phyloP scores from a whole-genome alignment of 805 yeast genomes.

The Zygoascus bituminiphila region DNA sequence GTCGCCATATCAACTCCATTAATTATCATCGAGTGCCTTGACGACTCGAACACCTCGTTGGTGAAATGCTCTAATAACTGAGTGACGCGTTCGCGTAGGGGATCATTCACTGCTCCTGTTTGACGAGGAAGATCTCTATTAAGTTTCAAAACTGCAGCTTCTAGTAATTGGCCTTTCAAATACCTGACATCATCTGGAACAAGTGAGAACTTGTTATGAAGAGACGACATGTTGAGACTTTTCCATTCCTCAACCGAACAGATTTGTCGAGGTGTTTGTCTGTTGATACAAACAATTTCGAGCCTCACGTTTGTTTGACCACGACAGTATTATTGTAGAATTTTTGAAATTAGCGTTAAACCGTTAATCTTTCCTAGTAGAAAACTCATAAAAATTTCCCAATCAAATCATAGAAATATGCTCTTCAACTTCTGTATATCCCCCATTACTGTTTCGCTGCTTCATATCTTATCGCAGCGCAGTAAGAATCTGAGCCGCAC shows the following conservation, averaged over 20 bases:
- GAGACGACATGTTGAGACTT: slow-evolving; percentile 2
- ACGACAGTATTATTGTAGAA: no score
- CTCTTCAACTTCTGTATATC: no score
- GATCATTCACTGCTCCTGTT: slow-evolving; percentile 30
- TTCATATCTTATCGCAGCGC: neutral
- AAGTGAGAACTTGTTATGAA: slow-evolving; percentile 32
- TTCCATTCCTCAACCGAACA: no score
- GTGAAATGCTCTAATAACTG: slow-evolving; percentile 31
- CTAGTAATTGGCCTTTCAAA: slow-evolving; percentile 38
- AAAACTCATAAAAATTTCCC: no score
- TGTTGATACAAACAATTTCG: no score
- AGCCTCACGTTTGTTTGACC: no score
- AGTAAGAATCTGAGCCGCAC: neutral
- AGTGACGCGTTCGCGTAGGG: slow-evolving; percentile 39
- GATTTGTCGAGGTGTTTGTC: no score
- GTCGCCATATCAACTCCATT: slow-evolving; percentile 42
- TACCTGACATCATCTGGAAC: slow-evolving; percentile 45
- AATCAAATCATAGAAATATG: no score
- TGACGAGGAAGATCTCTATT: slow-evolving; percentile 39
- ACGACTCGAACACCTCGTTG: slow-evolving; percentile 47
- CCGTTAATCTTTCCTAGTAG: no score
- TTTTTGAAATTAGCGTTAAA: no score
- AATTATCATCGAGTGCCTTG: slow-evolving; percentile 46
- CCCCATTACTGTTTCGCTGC: no score
- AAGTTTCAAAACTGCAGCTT: slow-evolving; percentile 38